phyloP scores from a whole-genome alignment of 2,329 filamentous ascomycete species.

The Cercospora berteroae region DNA sequence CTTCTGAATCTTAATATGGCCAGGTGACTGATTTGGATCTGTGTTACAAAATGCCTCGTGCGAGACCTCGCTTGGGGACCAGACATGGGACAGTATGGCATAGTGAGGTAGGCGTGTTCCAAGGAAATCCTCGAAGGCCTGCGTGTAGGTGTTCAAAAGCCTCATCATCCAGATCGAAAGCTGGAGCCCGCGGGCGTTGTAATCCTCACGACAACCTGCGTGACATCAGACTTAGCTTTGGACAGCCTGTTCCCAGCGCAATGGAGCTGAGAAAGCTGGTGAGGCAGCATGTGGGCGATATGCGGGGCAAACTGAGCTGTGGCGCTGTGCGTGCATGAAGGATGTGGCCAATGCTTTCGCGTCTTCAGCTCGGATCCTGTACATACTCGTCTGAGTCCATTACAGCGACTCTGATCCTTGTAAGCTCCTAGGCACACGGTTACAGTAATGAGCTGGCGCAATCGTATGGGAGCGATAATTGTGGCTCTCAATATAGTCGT shows the following conservation, averaged over 20 bases:
- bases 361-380: too few relatives aligned
- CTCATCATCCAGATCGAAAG: background rate
- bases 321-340: too few relatives aligned
- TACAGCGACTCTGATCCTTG: too few relatives aligned
- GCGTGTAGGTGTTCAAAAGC: background rate
- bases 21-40: background rate
- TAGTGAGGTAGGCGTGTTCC: conserved; percentile 10
- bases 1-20: conserved; percentile 15
- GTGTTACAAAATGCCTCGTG: conserved; percentile 12
- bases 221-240: background rate
- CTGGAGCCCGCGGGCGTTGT: background rate
- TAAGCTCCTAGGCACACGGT: too few relatives aligned
- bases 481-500: too few relatives aligned
- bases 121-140: conserved; percentile 14
- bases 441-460: too few relatives aligned
- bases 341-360: too few relatives aligned
- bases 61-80: conserved; percentile 12
- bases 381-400: too few relatives aligned
- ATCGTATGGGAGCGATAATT: too few relatives aligned
- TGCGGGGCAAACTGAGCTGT: too few relatives aligned
- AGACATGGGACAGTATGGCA: conserved; percentile 18
- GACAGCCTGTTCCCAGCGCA: background rate
- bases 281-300: too few relatives aligned
- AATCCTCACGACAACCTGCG: background rate
- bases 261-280: too few relatives aligned